phyloP scores from a whole-genome alignment of 345 rosid species.

The Lumnitzera racemosa region DNA sequence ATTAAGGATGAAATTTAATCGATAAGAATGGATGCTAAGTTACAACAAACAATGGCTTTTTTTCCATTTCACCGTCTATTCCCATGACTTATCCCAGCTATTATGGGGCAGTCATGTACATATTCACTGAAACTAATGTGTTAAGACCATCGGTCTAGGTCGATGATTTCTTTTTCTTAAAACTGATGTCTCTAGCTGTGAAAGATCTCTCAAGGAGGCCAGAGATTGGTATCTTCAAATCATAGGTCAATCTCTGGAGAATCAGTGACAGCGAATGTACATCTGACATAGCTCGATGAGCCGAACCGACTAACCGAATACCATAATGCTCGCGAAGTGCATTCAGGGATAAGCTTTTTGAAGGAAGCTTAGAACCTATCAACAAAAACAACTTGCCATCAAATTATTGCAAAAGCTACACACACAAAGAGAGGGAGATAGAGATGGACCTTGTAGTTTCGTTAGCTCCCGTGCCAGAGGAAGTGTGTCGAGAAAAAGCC shows the following conservation, averaged over 20 bases:
- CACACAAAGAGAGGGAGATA: conserved; percentile 2
- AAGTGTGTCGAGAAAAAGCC: conserved; percentile 69
- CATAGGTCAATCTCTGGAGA: conserved; percentile 59
- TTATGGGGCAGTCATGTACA: too few species aligned
- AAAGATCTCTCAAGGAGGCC: conserved; percentile 42
- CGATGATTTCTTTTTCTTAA: conserved; percentile 37
- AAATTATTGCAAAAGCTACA: neutral
- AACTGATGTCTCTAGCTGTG: conserved; percentile 26
- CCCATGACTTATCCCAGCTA: too few species aligned
- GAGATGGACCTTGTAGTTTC: conserved; percentile 50
- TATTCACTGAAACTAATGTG: neutral
- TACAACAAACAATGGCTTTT: too few species aligned
- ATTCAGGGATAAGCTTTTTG: conserved; percentile 27
- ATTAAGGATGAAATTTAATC: too few species aligned
- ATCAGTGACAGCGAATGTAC: conserved; percentile 49
- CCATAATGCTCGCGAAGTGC: conserved; percentile 36
- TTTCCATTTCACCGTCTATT: too few species aligned
- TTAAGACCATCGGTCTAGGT: conserved; percentile 7
- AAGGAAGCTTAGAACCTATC: conserved; percentile 29
- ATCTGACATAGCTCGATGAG: conserved; percentile 89
- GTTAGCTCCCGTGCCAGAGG: conserved; percentile 51
- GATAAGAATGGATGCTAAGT: too few species aligned
- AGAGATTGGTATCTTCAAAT: conserved; percentile 43
- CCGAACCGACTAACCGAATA: conserved; percentile 41
- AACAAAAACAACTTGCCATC: neutral